Evolutionary conservation across 306 rosid species (phyloP), one percentile per base, ranked within the genome.

Genomic region (Ormosia semicastrata): DNA sequence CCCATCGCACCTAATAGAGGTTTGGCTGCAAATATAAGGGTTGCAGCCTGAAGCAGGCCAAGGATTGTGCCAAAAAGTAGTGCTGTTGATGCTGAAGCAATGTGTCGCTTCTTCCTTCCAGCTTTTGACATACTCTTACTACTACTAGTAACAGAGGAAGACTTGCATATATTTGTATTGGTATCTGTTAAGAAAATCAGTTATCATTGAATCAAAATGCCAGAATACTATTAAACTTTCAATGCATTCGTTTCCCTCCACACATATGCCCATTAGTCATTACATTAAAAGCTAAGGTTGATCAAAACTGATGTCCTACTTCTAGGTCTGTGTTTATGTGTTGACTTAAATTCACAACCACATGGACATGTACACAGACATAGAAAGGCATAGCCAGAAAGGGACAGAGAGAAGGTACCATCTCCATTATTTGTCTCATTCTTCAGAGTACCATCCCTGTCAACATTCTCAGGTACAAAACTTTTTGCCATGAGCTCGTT

Each of bases 21-120:
- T 76, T 83, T 92, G 77, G 98, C 93, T 24, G 86, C 89, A 66
- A 91, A 84, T 66, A 89, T 57, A 73, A 95, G 98, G 15, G 86
- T 83, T 74, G 86, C 71, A 37, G 97, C 93, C 87, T 95, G 99
- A 52, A 93, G 33, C 9, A 93, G 91, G 39, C 99, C 99, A 47
- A 95, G 93, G 34, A 91, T 77, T 66, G 86, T 33, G 33, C 98
- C 99, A 71, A 95, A 93, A 39, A 93, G 91, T 69, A 95, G 86
- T 29, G 99, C 98, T 24, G 99, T 93, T 53, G 99, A 88, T 46
- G 99, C 99, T 47, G 99, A 92, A 58, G 98, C 98, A 39, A 95
- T 87, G 43, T 85, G 92, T 11, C 80, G 15, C 84, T 82, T 92
- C 84, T 88, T 82, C 39, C 65, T 82, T 79, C 79, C 83, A 71